These are phyloP conservation scores for Cytospora chrysosperma DNA, from an alignment of 2,329 filamentous ascomycete genomes.

Conservation along the genomic window DNA sequence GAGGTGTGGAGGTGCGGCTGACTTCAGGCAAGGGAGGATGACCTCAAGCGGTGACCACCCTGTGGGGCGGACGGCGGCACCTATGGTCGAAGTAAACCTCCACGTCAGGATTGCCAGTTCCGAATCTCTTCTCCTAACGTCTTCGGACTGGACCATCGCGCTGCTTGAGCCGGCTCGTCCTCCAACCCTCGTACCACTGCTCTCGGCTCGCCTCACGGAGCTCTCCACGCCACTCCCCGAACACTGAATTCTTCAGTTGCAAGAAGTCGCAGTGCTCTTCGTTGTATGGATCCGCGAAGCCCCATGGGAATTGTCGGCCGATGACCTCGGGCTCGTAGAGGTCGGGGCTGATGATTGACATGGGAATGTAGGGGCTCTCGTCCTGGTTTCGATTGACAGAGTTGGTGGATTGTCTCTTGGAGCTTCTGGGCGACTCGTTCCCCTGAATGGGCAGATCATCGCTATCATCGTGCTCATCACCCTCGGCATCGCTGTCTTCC, in stretches of 20 bases:
- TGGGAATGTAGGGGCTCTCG: slow-evolving; percentile 71
- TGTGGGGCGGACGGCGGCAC: slow-evolving; percentile 1
- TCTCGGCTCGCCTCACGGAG: slow-evolving; percentile 87
- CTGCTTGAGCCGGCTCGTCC: slow-evolving; percentile 67
- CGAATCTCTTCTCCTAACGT: slow-evolving; percentile 33
- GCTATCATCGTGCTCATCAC: slow-evolving; percentile 30
- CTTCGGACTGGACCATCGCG: slow-evolving; percentile 42
- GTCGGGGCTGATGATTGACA: slow-evolving; percentile 93
- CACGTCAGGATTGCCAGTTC: slow-evolving; percentile 8
- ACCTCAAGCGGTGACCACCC: slow-evolving; percentile 4
- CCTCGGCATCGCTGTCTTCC: slow-evolving; percentile 33
- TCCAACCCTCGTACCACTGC: slow-evolving; percentile 95
- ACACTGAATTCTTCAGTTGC: slow-evolving; percentile 86
- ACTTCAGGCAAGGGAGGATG: slow-evolving; percentile 10
- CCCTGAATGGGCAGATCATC: slow-evolving; percentile 39
- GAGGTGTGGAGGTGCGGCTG: not conserved
- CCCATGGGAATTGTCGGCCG: slow-evolving; percentile 93
- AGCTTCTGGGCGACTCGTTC: slow-evolving; percentile 35
- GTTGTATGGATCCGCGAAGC: slow-evolving; percentile 92
- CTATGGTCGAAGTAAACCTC: slow-evolving; percentile 4
- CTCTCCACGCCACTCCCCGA: slow-evolving; percentile 89
- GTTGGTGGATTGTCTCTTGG: slow-evolving; percentile 47
- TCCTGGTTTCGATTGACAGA: slow-evolving; percentile 48
- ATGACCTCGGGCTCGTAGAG: slow-evolving; percentile 77
- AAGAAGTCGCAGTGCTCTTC: slow-evolving; percentile 91